These are phyloP conservation scores for Glycine soja DNA, from an alignment of 306 rosid genomes.

Conservation along the genomic window DNA sequence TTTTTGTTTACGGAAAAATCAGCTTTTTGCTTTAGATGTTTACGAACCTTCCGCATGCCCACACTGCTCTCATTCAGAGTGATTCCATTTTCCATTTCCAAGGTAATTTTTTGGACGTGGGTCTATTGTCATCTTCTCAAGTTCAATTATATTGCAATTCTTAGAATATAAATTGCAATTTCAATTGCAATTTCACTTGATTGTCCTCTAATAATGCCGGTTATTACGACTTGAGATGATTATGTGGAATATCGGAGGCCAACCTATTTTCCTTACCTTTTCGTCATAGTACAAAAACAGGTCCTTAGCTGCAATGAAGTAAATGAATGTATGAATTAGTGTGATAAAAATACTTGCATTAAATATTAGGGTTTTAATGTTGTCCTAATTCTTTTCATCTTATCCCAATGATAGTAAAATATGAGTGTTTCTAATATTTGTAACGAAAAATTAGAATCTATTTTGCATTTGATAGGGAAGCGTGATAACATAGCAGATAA, in stretches of 20 bases:
- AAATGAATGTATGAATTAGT: no score
- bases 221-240: constrained; percentile 41
- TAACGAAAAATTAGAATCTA: no score
- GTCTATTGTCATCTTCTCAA: constrained; percentile 49
- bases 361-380: no score
- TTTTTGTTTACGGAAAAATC: constrained; percentile 15
- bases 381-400: no score
- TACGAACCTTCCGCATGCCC: background rate
- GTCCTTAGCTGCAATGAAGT: constrained; percentile 40
- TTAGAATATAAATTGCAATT: constrained; percentile 45
- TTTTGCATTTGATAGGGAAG: no score
- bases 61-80: background rate
- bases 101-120: constrained; percentile 46
- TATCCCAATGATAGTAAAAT: no score
- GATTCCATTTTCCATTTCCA: constrained; percentile 49
- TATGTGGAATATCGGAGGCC: constrained; percentile 5
- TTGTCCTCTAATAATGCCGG: constrained; percentile 40
- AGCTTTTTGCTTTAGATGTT: constrained; percentile 26
- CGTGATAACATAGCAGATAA: no score
- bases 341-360: no score
- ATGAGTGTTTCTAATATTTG: no score
- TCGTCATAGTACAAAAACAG: background rate
- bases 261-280: background rate
- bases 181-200: constrained; percentile 49
- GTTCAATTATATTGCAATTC: constrained; percentile 39